phyloP scores from a whole-genome alignment of 2,329 filamentous ascomycete species.

The Trichoderma lentiforme region DNA sequence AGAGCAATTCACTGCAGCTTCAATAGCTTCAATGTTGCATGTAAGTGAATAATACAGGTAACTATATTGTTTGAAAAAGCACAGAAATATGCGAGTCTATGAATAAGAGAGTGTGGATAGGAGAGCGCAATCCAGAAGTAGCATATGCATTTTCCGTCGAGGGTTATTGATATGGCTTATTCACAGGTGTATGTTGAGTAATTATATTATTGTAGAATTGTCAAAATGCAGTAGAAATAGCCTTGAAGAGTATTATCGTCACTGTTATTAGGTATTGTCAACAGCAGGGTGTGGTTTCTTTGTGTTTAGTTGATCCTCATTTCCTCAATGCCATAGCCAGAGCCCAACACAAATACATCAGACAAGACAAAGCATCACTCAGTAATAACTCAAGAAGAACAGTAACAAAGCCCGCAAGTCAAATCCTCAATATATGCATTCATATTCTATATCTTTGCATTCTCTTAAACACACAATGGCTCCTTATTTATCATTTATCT shows the following conservation, averaged over 20 bases:
- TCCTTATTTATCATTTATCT: neutral
- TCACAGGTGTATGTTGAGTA: neutral
- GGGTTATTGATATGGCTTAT: neutral
- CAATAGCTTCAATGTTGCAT: neutral
- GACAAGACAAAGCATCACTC: neutral
- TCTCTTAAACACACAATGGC: neutral
- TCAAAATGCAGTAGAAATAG: too few species aligned
- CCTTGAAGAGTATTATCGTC: too few species aligned
- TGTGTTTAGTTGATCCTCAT: neutral
- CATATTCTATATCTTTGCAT: neutral
- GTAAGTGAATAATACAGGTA: neutral
- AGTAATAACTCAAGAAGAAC: neutral
- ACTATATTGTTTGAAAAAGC: too few species aligned
- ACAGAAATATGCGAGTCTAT: too few species aligned
- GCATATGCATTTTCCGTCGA: neutral
- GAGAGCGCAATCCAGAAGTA: neutral
- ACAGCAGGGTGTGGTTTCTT: too few species aligned
- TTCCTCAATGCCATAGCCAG: neutral
- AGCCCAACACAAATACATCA: too few species aligned
- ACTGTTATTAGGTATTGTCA: too few species aligned
- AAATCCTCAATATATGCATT: neutral
- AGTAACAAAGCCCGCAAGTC: neutral
- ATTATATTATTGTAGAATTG: neutral
- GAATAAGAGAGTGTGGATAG: neutral
- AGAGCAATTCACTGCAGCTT: conserved; percentile 5